Base-by-base conservation (phyloP, 345 rosid species). In the Lumnitzera racemosa region DNA sequence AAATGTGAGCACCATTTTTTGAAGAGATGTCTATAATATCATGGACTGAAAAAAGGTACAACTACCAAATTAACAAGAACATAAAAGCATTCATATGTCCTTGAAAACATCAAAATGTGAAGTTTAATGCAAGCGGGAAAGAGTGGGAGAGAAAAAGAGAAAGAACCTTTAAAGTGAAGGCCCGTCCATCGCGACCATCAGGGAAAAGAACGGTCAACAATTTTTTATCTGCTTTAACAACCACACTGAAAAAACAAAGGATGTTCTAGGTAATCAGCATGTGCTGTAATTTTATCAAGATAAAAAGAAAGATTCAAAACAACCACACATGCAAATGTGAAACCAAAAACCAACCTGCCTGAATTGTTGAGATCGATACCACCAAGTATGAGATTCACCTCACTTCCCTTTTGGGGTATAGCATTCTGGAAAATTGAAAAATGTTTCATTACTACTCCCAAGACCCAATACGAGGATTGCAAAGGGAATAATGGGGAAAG, bases 301-400 rank as follows among this genome's bases (percentile, higher is more conserved):
- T 56, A 24, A 36, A 24, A 24, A 56, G 16, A 48, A 41, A 48
- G 49, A 15, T 27, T 23, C 25, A 43, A 15, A 60, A 13, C 49
- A 15, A 29, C 15, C 9, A 65, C 50, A 5, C 9, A 57, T 46
- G 57, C 56, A 48, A 64, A 75, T 56, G 61, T 56, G 16, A 55
- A 63, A 75, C 74, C 68, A 72, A 67, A 75, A 78, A 85, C 99
- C 85, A 77, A 95, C 99, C 99, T 95, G 96, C 99, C 99, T 90
- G 99, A 88, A 83, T 82, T 95, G 97, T 95, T 88, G 86, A 95
- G 99, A 76, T 95, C 99, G 76, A 95, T 86, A 56, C 94, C 89
- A 60, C 94, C 94, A 52, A 86, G 89, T 36, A 81, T 90, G 67
- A 85, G 73, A 76, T 83, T 83, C 50, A 80, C 84, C 81, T 86